These are phyloP conservation scores for Debaryomyces sp. DNA, from an alignment of 1,139 yeast species.

Conservation along the genomic window DNA sequence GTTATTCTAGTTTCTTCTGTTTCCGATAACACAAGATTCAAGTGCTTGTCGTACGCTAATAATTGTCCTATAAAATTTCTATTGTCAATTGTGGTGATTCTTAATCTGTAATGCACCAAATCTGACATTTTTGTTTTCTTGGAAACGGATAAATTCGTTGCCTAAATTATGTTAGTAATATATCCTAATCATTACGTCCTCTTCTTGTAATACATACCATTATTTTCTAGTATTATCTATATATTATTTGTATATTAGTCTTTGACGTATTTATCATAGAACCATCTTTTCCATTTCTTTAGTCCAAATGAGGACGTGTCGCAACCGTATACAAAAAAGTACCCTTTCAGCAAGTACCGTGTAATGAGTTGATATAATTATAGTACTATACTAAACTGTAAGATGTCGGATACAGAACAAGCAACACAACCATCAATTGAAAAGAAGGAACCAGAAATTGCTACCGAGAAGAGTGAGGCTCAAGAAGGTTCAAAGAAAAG, in stretches of 20 bases:
- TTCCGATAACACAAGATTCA: conserved; percentile 84
- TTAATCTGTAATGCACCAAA: conserved; percentile 71
- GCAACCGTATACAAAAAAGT: not conserved
- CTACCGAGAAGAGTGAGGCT: conserved; percentile 14
- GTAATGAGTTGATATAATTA: not conserved
- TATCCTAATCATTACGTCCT: too few relatives aligned
- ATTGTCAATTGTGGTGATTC: conserved; percentile 74
- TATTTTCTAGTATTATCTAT: not conserved
- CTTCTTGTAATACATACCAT: not conserved
- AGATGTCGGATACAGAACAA: conserved; percentile 3
- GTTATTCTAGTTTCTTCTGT: conserved; percentile 83
- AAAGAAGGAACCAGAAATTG: conserved; percentile 8
- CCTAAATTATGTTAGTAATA: conserved; percentile 8
- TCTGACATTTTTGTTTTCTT: conserved; percentile 64
- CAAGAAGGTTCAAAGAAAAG: conserved; percentile 16
- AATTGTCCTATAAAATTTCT: conserved; percentile 78
- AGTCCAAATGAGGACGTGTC: not conserved
- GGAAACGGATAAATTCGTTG: conserved; percentile 24
- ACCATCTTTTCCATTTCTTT: not conserved
- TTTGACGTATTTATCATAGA: not conserved
- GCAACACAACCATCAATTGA: conserved; percentile 5
- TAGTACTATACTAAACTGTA: not conserved
- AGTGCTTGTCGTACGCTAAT: conserved; percentile 85
- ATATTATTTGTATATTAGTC: not conserved
- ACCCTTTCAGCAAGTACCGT: not conserved